A percentile compares a stretch with the other conserved stretches of the same genome.
Evolutionary conservation across 768 basidiomycete genomes (phyloP).

Genomic region (Holtermannia corniformis): DNA sequence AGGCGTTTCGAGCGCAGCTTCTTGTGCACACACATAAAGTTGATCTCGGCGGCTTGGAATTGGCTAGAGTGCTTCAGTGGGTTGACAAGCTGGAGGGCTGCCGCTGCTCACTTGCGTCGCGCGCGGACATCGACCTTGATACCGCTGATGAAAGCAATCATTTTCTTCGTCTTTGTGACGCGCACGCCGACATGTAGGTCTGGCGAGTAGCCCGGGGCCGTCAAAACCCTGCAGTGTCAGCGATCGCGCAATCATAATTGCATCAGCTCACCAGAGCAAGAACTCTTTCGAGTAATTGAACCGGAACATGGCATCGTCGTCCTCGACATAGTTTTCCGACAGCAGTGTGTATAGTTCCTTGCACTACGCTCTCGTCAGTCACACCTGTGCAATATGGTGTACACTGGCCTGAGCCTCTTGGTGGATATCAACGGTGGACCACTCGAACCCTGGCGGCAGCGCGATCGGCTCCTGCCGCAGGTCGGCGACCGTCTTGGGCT

Average conservation of each 20-base stretch:
- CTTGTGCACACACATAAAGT: constrained; percentile 96
- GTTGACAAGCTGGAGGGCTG: not conserved
- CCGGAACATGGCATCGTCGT: constrained; percentile 88
- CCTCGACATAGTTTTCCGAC: constrained; percentile 91
- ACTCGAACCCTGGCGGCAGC: constrained; percentile 85
- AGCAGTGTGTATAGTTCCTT: constrained; percentile 87
- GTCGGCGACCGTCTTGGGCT: constrained; percentile 61
- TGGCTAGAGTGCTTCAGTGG: constrained; percentile 43
- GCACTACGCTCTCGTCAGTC: constrained; percentile 47
- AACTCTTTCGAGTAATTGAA: constrained; percentile 95
- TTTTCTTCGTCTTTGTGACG: constrained; percentile 76
- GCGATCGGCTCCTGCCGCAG: constrained; percentile 81
- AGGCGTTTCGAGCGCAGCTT: constrained; percentile 90
- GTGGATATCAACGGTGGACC: constrained; percentile 70
- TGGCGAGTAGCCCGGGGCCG: constrained; percentile 80
- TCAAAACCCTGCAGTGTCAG: constrained; percentile 62
- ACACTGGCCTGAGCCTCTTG: constrained; percentile 59
- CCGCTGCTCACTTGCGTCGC: constrained; percentile 61
- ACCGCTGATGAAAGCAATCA: constrained; percentile 94
- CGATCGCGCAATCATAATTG: not conserved
- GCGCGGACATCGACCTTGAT: constrained; percentile 80
- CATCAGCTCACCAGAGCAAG: constrained; percentile 68
- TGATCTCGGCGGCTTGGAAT: constrained; percentile 77
- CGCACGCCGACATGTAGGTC: constrained; percentile 97
- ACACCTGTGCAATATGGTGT: not conserved